Evolutionary conservation across 2,329 filamentous ascomycete genomes (phyloP), one percentile per base, ranked within the genome.

Genomic region (Penicillium sp.): DNA sequence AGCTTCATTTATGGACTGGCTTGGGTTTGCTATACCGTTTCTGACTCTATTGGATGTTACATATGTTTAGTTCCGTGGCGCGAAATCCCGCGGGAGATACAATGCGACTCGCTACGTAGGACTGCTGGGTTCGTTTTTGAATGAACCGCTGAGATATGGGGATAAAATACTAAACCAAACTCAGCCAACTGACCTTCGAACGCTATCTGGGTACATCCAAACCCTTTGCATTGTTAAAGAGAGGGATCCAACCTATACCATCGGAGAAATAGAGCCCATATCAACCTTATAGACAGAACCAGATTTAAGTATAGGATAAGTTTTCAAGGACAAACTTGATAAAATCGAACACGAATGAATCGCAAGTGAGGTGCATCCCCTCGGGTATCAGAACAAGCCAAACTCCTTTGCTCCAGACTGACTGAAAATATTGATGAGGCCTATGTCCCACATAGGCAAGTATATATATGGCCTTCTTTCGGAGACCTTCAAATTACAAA

Each of bases 281-380:
- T 35, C 9, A 25, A 25, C 3, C 5, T 35, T 7, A 28, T 1
- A 38, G n/a, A 37, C 16, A 28, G 8, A 25, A 28, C 25, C 3
- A 10, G 9, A 43, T 14, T 11, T 11, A 8, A 14, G 30, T 5
- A 45, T 22, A 25, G 8, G 7, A 22, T 22, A 12, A 25, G 6
- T 44, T 7, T 11, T n/a, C 5, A 14, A 19, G 6, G 1, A 22
- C 22, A 30, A 30, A 49, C 26, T 17, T 26, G 12, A 26, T 10
- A 3, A 22, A 19, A 36, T 19, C 0, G 1, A 41, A 41, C 19
- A 36, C n/a, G n/a, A 35, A 16, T 49, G 22, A 42, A 17, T 37
- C 17, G 37, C 17, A 49, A 49, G 17, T 53, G 44, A 49, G 51
- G 37, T 42, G 30, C 35, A 35, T 30, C 14, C 10, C 51, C 50